A percentile compares a stretch with the other conserved stretches of the same genome.
Evolutionary conservation across 2,329 filamentous ascomycete genomes (phyloP).

Genomic region (Ascochyta lentis): DNA sequence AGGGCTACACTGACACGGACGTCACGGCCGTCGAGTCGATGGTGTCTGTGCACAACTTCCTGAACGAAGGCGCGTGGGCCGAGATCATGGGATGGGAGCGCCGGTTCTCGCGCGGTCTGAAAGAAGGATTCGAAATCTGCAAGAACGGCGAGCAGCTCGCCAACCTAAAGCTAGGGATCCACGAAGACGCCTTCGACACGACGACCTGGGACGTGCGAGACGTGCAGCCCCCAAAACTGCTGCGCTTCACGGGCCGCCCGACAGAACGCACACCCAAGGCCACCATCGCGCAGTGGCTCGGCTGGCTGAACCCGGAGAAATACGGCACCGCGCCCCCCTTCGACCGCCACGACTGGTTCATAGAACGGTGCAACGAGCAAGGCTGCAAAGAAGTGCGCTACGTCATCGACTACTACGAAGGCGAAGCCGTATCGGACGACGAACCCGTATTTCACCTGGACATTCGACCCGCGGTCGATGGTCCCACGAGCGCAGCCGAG

Average conservation of each 20-base stretch:
- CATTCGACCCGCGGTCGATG: slow-evolving; percentile 85
- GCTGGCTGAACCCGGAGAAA: slow-evolving; percentile 77
- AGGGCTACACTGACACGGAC: slow-evolving; percentile 94
- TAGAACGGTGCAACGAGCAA: slow-evolving; percentile 74
- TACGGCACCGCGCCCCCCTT: slow-evolving; percentile 87
- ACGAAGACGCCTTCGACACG: slow-evolving; percentile 42
- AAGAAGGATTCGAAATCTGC: slow-evolving; percentile 75
- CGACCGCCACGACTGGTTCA: slow-evolving; percentile 97
- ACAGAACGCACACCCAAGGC: slow-evolving; percentile 92
- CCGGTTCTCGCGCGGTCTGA: slow-evolving; percentile 77
- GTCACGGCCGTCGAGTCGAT: slow-evolving; percentile 93
- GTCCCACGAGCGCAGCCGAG: slow-evolving; percentile 80
- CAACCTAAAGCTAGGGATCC: slow-evolving; percentile 57
- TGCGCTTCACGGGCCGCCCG: slow-evolving; percentile 88
- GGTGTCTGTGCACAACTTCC: slow-evolving; percentile 97
- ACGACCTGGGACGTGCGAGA: slow-evolving; percentile 45
- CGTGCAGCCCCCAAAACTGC: slow-evolving; percentile 69
- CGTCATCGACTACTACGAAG: slow-evolving; percentile 96
- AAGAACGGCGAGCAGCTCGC: slow-evolving; percentile 74
- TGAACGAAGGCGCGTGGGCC: slow-evolving; percentile 96
- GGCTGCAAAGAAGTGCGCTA: slow-evolving; percentile 82
- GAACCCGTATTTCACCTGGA: slow-evolving; percentile 97
- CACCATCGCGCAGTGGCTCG: slow-evolving; percentile 79
- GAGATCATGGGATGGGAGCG: slow-evolving; percentile 96
- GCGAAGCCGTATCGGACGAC: slow-evolving; percentile 78